Percentiles rank a stretch among this genome's conserved stretches.
phyloP scores from a whole-genome alignment of 2,329 filamentous ascomycete genomes.

The Pseudogymnoascus sp. region DNA sequence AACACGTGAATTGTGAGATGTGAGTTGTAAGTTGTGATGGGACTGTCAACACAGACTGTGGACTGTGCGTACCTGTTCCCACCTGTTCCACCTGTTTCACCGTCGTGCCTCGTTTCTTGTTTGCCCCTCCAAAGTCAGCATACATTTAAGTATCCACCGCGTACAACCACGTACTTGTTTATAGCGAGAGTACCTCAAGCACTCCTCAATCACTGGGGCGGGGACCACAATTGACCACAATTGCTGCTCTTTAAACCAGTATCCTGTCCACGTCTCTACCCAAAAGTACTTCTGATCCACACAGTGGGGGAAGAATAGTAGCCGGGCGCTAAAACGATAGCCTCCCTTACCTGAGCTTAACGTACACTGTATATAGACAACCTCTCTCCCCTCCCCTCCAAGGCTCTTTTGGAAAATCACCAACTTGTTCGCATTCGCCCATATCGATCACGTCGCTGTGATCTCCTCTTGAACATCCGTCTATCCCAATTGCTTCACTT shows the following conservation, averaged over 20 bases:
- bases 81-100: not conserved
- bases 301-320: conserved; percentile 4
- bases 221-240: not conserved
- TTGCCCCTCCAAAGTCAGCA: not conserved
- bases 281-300: not conserved
- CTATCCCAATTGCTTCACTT: not conserved
- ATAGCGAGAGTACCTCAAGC: not conserved
- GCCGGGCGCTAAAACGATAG: not conserved
- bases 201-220: not conserved
- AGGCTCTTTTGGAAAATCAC: not conserved
- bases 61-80: not conserved
- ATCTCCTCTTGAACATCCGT: not conserved
- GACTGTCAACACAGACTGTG: not conserved
- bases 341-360: not conserved
- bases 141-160: not conserved
- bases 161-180: not conserved
- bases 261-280: not conserved
- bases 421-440: not conserved
- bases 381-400: not conserved
- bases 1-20: conserved; percentile 5
- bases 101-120: not conserved
- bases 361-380: not conserved
- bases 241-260: not conserved
- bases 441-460: conserved; percentile 2
- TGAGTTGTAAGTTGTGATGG: not conserved